Base-by-base conservation (phyloP, 331 rosid species). In the Acacia concinna region DNA sequence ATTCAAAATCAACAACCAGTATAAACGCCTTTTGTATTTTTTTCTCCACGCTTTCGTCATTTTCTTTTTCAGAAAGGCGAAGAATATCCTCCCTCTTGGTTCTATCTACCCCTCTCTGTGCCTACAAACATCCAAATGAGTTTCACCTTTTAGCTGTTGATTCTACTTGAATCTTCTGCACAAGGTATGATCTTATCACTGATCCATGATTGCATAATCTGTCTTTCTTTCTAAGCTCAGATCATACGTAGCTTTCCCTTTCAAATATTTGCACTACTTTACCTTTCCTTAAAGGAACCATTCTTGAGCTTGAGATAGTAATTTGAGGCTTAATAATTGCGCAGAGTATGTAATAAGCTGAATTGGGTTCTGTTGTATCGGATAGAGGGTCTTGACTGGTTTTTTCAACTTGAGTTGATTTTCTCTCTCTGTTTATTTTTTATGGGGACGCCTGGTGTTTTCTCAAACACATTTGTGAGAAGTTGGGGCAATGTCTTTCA, bases 11-110 rank as follows among this genome's bases (percentile, higher is more conserved):
- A 68, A 23, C 81, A 20, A 74, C 68, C 47, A 35, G 71, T 76
- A 76, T 54, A 79, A 79, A 75, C 54, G 71, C 52, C 62, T 28
- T 34, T 76, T 79, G 34, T 41, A 12, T 69, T 59, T 34, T 34
- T 4, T 51, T 30, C 7, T 40, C 40, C 71, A 23, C 6, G 3
- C 23, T 8, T 20, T 77, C 38, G 52, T 47, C 38, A 18, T 68
- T 71, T 83, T 80, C 81, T 69, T 28, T 62, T 76, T 64, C 77
- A 66, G 78, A 63, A 77, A 49, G 37, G 28, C 57, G 86, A 74
- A 86, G 86, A 74, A 86, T 81, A 84, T 90, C 86, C 88, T 72
- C n/a, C 6, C 8, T 71, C 82, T 81, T 87, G 84, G 84, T 85
- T 90, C 84, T 81, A 37, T 87, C 81, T 79, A 35, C 80, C 86